Evolutionary conservation across 148 eudicot genomes (phyloP), one percentile per base, ranked within the genome.

Genomic region (Amaranthus hypochondriacus): DNA sequence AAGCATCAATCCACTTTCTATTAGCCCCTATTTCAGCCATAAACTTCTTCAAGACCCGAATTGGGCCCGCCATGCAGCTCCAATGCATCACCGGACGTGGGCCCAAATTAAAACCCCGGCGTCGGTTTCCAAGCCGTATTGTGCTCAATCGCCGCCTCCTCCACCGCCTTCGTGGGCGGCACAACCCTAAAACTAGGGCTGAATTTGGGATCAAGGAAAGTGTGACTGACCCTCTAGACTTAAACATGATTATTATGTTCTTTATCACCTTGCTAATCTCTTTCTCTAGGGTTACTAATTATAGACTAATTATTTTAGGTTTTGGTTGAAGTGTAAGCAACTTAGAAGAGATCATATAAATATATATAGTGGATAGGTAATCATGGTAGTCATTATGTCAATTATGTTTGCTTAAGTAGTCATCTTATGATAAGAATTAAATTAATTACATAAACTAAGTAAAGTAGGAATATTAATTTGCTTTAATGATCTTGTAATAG

Each of bases 61-160:
- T 58, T 5, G 87, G 85, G 48, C 79, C 76, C 12, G 76, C 75
- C 80, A 89, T 74, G 54, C 86, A 86, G 49, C 76, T 78, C 89
- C 88, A 89, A 6, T 86, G 87, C 84, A 86, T 84, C 78, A 82
- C 84, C 74, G 80, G 65, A 2, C 92, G 85, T 9, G 79, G 61
- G 39, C 86, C 92, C 5, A 89, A 70, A 56, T 67, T 78, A 64
- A 88, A 88, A 15, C 89, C 91, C 8, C 89, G 80, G 2, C 91
- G 81, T 59, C 83, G 78, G 14, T 62, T 84, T 4, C 97, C 97
- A 13, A 92, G 71, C 75, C 92, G 75, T 11, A 86, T 62, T 15
- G 83, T 79, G 71, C 82, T 55, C 52, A 77, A 60, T 57, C 78
- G 42, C 13, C 77, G 80, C 65, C 88, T 67, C 76, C 92, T 77